A percentile compares a stretch with the other conserved stretches of the same genome.
phyloP scores from a whole-genome alignment of 345 rosid genomes.

The Schrenkiella parvula region DNA sequence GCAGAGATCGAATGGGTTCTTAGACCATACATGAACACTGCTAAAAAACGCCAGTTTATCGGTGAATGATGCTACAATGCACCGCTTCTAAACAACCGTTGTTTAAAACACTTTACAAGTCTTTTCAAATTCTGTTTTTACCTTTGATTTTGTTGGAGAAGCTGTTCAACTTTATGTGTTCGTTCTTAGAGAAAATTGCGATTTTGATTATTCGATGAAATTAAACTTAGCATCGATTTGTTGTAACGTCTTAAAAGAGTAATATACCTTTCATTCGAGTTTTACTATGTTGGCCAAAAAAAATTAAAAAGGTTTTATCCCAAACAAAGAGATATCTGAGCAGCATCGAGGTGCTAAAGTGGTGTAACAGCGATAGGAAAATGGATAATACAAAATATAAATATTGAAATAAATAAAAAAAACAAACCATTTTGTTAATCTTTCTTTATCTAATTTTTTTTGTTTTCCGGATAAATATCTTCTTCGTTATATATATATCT shows the following conservation, averaged over 20 bases:
- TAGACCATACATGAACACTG: slow-evolving; percentile 83
- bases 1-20: slow-evolving; percentile 79
- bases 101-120: neutral
- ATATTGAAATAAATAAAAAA: neutral
- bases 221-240: neutral
- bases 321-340: neutral
- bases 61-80: slow-evolving; percentile 46
- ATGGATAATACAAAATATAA: neutral
- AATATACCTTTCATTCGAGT: neutral
- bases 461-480: neutral
- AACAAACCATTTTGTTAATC: neutral
- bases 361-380: neutral
- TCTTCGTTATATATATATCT: neutral
- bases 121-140: neutral
- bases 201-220: slow-evolving; percentile 7
- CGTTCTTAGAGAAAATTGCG: neutral
- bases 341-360: slow-evolving; percentile 10
- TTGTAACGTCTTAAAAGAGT: neutral
- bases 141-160: neutral
- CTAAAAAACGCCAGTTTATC: slow-evolving; percentile 57
- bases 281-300: neutral
- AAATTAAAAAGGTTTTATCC: neutral
- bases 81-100: neutral
- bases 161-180: neutral
- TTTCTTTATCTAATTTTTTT: neutral